phyloP scores from a whole-genome alignment of 768 basidiomycete species.

The Rhodotorula graminis region DNA sequence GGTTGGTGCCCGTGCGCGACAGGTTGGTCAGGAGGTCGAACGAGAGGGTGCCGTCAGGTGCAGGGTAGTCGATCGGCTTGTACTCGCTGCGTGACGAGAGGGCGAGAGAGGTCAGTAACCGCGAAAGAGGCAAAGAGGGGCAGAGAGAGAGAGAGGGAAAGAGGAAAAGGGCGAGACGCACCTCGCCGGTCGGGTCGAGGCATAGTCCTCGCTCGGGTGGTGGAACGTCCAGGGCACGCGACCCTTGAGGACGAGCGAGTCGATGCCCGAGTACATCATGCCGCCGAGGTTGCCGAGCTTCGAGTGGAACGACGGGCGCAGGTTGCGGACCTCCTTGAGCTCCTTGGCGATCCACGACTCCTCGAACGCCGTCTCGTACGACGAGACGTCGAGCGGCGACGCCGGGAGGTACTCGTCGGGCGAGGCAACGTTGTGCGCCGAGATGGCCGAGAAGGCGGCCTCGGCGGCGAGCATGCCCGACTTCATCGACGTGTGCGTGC shows the following conservation, averaged over 20 bases:
- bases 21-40: conserved; percentile 90
- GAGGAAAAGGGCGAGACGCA: background rate
- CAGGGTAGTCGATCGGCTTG: conserved; percentile 38
- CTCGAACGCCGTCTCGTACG: conserved; percentile 65
- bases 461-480: conserved; percentile 96
- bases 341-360: conserved; percentile 81
- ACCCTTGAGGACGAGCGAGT: conserved; percentile 76
- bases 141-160: background rate
- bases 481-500: conserved; percentile 97
- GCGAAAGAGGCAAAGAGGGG: background rate
- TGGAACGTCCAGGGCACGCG: conserved; percentile 90
- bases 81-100: conserved; percentile 11
- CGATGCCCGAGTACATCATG: conserved; percentile 79
- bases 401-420: conserved; percentile 39
- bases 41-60: conserved; percentile 79
- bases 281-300: conserved; percentile 79
- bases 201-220: conserved; percentile 56
- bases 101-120: too few relatives aligned
- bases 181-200: conserved; percentile 64
- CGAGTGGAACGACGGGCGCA: conserved; percentile 79
- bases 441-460: conserved; percentile 65
- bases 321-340: conserved; percentile 80
- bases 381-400: conserved; percentile 58
- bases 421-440: conserved; percentile 38
- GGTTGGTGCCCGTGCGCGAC: conserved; percentile 85